Percentiles rank a stretch among this genome's conserved stretches.
Conservation (phyloP, 768 basidiomycete species). For the Lyophyllum semitale region DNA sequence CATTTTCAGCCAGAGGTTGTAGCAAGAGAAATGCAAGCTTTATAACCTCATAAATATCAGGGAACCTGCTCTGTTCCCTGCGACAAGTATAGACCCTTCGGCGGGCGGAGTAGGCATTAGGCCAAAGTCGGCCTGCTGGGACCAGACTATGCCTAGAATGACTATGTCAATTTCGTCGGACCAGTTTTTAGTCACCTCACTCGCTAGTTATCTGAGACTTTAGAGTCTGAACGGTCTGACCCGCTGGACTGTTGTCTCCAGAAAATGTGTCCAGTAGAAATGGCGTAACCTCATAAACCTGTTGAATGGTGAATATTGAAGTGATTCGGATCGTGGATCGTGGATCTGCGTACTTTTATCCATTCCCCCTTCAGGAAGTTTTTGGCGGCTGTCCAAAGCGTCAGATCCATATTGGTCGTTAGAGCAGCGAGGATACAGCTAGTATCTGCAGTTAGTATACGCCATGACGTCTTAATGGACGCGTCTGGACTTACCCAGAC, state of each 20-base stretch:
- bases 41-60: conserved; percentile 62
- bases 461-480: background rate
- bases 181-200: conserved; percentile 22
- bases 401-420: conserved; percentile 76
- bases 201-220: conserved; percentile 59
- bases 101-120: conserved; percentile 45
- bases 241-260: conserved; percentile 19
- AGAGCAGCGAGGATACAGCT: conserved; percentile 72
- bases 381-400: conserved; percentile 65
- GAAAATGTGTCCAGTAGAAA: conserved; percentile 40
- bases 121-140: conserved; percentile 59
- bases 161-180: background rate
- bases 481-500: conserved; percentile 49
- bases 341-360: conserved; percentile 46
- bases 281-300: conserved; percentile 61
- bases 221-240: conserved; percentile 35
- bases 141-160: conserved; percentile 68
- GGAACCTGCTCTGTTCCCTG: conserved; percentile 68
- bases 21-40: background rate
- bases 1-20: background rate
- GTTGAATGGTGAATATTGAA: background rate
- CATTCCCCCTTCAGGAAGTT: conserved; percentile 77
- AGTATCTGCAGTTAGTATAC: background rate
- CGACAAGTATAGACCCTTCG: conserved; percentile 68
- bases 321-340: background rate